A percentile compares a stretch with the other conserved stretches of the same genome.
These are phyloP conservation scores for Acaromyces ingoldii DNA, from an alignment of 1,284 basidiomycete genomes.

Conservation along the genomic window DNA sequence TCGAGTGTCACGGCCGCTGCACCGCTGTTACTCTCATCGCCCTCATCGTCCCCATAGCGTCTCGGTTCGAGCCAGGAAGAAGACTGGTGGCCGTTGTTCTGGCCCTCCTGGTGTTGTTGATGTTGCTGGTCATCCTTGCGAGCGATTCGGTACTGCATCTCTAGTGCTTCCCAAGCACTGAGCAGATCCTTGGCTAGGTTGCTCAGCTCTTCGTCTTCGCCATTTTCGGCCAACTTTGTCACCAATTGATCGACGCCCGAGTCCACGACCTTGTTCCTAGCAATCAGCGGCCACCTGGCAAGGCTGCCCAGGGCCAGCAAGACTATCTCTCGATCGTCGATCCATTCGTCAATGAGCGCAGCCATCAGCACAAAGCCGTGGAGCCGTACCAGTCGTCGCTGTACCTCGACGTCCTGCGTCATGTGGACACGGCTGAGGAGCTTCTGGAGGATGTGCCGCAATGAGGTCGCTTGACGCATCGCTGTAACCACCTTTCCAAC, in stretches of 20 bases:
- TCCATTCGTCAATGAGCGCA: slow-evolving; percentile 76
- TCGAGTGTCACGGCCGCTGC: slow-evolving; percentile 21
- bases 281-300: slow-evolving; percentile 70
- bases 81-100: slow-evolving; percentile 39
- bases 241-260: slow-evolving; percentile 55
- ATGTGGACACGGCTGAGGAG: slow-evolving; percentile 83
- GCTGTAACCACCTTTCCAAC: slow-evolving; percentile 87
- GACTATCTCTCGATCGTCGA: slow-evolving; percentile 68
- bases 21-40: slow-evolving; percentile 29
- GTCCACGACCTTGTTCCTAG: slow-evolving; percentile 84
- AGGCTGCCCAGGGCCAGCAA: slow-evolving; percentile 57
- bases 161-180: slow-evolving; percentile 68
- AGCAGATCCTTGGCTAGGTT: slow-evolving; percentile 58
- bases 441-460: slow-evolving; percentile 74
- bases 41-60: slow-evolving; percentile 33
- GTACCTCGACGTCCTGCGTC: slow-evolving; percentile 72
- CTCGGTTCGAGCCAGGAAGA: slow-evolving; percentile 13
- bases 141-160: slow-evolving; percentile 71
- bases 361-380: slow-evolving; percentile 91
- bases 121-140: too few relatives aligned
- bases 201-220: slow-evolving; percentile 17
- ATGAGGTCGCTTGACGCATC: slow-evolving; percentile 76
- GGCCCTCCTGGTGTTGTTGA: too few relatives aligned
- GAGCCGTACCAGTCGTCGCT: slow-evolving; percentile 82
- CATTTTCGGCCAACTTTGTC: slow-evolving; percentile 11